Conservation (phyloP, 768 basidiomycete species). For the Rhodotorula diobovata region DNA sequence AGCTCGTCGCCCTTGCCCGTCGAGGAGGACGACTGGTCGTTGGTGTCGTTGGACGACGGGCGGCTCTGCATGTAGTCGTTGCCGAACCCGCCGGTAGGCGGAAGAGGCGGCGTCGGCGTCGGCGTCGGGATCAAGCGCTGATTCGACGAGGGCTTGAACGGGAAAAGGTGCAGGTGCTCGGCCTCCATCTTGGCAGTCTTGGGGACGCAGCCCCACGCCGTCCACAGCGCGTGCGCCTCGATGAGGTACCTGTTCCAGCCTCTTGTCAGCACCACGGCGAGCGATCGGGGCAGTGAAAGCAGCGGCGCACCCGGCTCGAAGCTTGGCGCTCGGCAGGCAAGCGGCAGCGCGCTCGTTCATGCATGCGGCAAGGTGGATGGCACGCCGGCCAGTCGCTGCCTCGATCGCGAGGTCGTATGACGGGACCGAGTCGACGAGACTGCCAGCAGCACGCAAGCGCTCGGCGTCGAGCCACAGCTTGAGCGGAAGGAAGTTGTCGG, state of each 20-base stretch:
- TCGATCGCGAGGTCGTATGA: conserved; percentile 27
- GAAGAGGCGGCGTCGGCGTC: not conserved
- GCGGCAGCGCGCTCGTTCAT: conserved; percentile 32
- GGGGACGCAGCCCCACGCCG: conserved; percentile 31
- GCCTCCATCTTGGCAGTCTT: conserved; percentile 13
- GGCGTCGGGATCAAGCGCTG: not conserved
- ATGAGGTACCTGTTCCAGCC: conserved; percentile 19
- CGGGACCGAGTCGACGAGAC: not conserved
- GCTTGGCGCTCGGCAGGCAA: conserved; percentile 12
- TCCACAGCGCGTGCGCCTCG: conserved; percentile 25
- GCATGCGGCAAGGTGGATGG: conserved; percentile 10
- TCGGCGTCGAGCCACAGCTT: conserved; percentile 38
- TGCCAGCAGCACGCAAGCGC: not conserved
- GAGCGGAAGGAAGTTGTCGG: conserved; percentile 17
- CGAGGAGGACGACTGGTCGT: not conserved
- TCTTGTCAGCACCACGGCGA: not conserved
- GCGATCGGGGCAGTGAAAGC: too few species aligned
- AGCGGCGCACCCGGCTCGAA: conserved; percentile 10
- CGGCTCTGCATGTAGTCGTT: conserved; percentile 1
- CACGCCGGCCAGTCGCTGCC: not conserved
- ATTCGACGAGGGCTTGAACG: not conserved
- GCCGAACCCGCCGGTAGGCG: too few species aligned
- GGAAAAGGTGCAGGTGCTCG: conserved; percentile 20
- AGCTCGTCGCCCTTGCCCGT: not conserved
- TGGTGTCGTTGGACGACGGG: not conserved